phyloP scores from a whole-genome alignment of 768 basidiomycete species.

The Candolleomyces aberdarensis region DNA sequence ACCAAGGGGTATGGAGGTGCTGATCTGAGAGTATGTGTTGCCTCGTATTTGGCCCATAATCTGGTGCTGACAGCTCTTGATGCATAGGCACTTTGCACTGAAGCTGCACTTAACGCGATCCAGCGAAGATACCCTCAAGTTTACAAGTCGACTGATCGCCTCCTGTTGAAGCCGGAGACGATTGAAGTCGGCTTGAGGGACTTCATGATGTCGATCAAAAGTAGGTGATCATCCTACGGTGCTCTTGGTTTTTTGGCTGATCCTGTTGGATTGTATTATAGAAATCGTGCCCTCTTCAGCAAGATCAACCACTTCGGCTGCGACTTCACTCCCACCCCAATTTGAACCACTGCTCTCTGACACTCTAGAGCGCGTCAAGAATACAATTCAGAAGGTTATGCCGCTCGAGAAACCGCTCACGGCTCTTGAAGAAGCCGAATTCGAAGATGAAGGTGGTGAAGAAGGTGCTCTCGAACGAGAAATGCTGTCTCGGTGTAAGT shows the following conservation, averaged over 20 bases:
- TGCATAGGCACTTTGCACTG: constrained; percentile 85
- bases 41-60: not conserved
- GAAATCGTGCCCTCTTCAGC: constrained; percentile 95
- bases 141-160: constrained; percentile 85
- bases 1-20: constrained; percentile 99
- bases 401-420: constrained; percentile 79
- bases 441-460: constrained; percentile 70
- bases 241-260: not conserved
- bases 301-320: constrained; percentile 82
- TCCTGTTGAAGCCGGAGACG: constrained; percentile 80
- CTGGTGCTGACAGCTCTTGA: constrained; percentile 11
- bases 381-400: constrained; percentile 66
- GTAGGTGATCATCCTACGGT: constrained; percentile 55
- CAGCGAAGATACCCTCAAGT: constrained; percentile 97
- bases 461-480: constrained; percentile 89
- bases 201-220: constrained; percentile 97
- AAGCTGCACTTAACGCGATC: constrained; percentile 94
- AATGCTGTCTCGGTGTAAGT: constrained; percentile 80
- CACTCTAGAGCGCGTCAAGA: constrained; percentile 68
- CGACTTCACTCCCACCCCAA: constrained; percentile 81
- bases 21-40: constrained; percentile 76
- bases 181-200: constrained; percentile 85
- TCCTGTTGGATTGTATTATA: constrained; percentile 27
- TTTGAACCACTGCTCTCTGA: constrained; percentile 74
- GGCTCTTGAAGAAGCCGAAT: constrained; percentile 94